Percentiles rank a stretch among this genome's conserved stretches.
These are phyloP conservation scores for Ustilago vetiveriae DNA, from an alignment of 1,284 basidiomycete genomes.

Conservation along the genomic window DNA sequence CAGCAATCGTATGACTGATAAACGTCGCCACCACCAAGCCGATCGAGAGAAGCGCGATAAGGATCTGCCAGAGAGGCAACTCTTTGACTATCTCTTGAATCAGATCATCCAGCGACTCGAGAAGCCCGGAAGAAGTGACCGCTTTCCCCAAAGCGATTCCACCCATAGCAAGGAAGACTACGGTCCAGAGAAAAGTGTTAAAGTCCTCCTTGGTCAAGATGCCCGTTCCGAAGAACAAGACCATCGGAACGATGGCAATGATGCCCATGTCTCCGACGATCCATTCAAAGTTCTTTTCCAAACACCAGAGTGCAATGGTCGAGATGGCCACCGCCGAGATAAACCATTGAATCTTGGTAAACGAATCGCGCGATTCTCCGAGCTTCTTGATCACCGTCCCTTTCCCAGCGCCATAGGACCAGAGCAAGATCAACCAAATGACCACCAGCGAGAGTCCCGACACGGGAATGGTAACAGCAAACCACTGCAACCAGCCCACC, in stretches of 20 bases:
- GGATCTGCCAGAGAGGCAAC: conserved; percentile 80
- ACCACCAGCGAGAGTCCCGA: conserved; percentile 83
- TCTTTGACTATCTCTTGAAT: conserved; percentile 79
- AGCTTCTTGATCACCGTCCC: conserved; percentile 63
- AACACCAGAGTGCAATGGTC: conserved; percentile 91
- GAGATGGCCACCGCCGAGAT: conserved; percentile 83
- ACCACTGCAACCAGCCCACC: conserved; percentile 92
- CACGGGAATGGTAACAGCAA: conserved; percentile 90
- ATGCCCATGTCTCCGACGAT: conserved; percentile 93
- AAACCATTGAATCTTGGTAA: conserved; percentile 88
- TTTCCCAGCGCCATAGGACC: conserved; percentile 85
- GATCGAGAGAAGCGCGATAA: conserved; percentile 82
- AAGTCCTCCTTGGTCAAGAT: conserved; percentile 83
- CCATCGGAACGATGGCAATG: conserved; percentile 90
- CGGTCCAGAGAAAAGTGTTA: conserved; percentile 67
- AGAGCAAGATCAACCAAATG: conserved; percentile 90
- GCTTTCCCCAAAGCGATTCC: conserved; percentile 96
- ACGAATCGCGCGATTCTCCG: conserved; percentile 66
- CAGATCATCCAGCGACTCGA: conserved; percentile 70
- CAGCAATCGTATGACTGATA: conserved; percentile 75
- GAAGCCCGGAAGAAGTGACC: conserved; percentile 86
- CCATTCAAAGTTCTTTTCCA: conserved; percentile 82
- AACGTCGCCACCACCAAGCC: conserved; percentile 79
- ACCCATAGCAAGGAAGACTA: conserved; percentile 77
- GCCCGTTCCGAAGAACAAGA: conserved; percentile 93